These are phyloP conservation scores for Cryptosporidium tyzzeri DNA, from an alignment of 169 alveolate species.

Conservation along the genomic window DNA sequence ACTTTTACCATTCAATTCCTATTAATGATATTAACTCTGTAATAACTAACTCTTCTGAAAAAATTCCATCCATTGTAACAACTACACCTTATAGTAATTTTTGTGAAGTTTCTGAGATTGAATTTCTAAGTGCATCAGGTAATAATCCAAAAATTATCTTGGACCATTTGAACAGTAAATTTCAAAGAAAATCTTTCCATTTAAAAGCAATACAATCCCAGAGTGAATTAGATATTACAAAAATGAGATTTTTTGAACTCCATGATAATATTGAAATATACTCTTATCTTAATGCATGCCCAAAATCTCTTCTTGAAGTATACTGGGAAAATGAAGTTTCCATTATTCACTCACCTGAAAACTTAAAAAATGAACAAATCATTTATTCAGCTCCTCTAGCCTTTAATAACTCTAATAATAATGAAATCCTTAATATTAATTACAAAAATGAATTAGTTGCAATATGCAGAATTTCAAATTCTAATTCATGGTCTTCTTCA, in stretches of 20 bases:
- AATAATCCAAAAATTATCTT: background rate
- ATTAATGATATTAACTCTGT: background rate
- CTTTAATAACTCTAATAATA: background rate
- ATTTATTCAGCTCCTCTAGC: background rate
- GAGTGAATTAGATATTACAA: background rate
- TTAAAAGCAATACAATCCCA: background rate
- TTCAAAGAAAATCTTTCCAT: constrained; percentile 4
- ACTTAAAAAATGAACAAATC: background rate
- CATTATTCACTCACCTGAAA: background rate
- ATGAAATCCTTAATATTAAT: constrained; percentile 50
- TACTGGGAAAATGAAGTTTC: constrained; percentile 37
- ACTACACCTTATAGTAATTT: background rate
- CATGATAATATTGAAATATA: background rate
- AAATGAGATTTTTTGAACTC: constrained; percentile 58
- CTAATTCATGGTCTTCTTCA: constrained; percentile 28
- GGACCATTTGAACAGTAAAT: background rate
- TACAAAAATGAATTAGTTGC: constrained; percentile 40
- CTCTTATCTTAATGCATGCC: background rate
- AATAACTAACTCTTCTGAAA: constrained; percentile 2
- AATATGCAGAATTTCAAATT: constrained; percentile 33
- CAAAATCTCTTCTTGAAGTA: constrained; percentile 45
- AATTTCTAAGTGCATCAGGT: background rate
- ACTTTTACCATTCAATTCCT: background rate
- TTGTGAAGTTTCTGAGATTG: constrained; percentile 3
- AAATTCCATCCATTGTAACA: background rate